A percentile compares a stretch with the other conserved stretches of the same genome.
Evolutionary conservation across 805 yeast species (phyloP).

Genomic region (Barnettozyma siamensis): DNA sequence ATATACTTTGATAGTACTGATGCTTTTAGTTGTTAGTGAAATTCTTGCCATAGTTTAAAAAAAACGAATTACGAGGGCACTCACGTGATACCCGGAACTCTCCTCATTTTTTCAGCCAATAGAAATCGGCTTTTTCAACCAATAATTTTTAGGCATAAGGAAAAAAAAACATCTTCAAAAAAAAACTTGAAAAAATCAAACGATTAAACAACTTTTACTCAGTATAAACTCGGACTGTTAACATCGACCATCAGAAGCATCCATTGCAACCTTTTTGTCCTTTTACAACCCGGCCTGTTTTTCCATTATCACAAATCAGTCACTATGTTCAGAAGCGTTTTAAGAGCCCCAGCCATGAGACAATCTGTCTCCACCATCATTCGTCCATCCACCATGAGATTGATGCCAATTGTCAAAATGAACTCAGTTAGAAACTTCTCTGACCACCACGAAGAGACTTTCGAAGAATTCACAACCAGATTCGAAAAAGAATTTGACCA

Average conservation of each 20-base stretch:
- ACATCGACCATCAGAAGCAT: not conserved
- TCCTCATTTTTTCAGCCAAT: constrained; percentile 9
- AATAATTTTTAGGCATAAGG: constrained; percentile 3
- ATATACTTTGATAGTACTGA: too few species aligned
- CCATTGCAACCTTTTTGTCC: too few species aligned
- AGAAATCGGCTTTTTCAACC: constrained; percentile 11
- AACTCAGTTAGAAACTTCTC: constrained; percentile 62
- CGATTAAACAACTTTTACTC: constrained; percentile 4
- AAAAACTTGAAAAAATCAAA: constrained; percentile 11
- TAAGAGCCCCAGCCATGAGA: constrained; percentile 20
- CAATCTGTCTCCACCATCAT: constrained; percentile 12
- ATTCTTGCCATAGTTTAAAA: too few species aligned
- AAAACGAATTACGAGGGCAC: not conserved
- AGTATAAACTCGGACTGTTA: not conserved
- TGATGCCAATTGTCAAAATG: constrained; percentile 12
- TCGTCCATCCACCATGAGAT: constrained; percentile 15
- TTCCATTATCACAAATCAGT: not conserved
- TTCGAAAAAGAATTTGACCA: constrained; percentile 95
- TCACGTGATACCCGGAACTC: constrained; percentile 1
- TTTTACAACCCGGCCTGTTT: not conserved
- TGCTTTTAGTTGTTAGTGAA: too few species aligned
- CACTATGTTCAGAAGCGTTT: constrained; percentile 15
- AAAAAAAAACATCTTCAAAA: constrained; percentile 7
- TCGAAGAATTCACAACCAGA: constrained; percentile 86
- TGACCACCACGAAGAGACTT: constrained; percentile 81